Base-by-base conservation (phyloP, 106 monocot genomes). In the Dendrobium catenatum region DNA sequence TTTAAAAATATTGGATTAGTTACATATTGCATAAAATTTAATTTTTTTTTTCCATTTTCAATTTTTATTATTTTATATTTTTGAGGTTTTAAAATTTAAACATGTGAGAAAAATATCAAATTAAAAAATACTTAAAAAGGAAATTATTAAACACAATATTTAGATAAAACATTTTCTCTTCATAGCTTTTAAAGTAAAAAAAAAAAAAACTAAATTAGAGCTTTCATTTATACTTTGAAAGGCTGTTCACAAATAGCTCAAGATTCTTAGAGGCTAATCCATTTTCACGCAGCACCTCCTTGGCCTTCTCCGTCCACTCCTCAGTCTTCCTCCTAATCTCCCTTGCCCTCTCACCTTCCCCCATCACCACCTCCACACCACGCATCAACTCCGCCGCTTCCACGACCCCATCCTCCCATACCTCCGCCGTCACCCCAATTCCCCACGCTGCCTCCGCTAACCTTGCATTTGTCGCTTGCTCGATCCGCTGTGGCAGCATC, bases 201-300 rank as follows among this genome's bases (percentile, higher is more conserved):
- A 37, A 2, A 2, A 37, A 37, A 2, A 37, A 2, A 2, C 3
- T 37, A 37, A 37, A 51, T 16, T 2, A 51, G 15, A 13, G 15
- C 51, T 13, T 51, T 51, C 2, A 13, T 13, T 15, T 13, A 10
- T 51, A 15, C 13, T 13, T 13, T 10, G 13, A 51, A 13, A 51
- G 13, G 3, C 13, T 51, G 15, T 15, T 51, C 51, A 51, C 42
- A 61, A 78, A 87, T 1, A 40, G 42, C 61, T 51, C 73, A 9
- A 87, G 55, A 20, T 84, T 87, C 66, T 75, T 40, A 16, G 79
- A 46, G 4, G 87, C 81, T 9, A 81, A 81, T 8, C 87, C 84
- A 4, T 84, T 81, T 51, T 41, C 67, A 0, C 33, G 9, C 11
- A 75, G 42, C 26, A 81, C 84, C 67, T 79, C 74, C 18, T 16